phyloP scores from a whole-genome alignment of 352 stramenopile genomes.

The Peronospora destructor region DNA sequence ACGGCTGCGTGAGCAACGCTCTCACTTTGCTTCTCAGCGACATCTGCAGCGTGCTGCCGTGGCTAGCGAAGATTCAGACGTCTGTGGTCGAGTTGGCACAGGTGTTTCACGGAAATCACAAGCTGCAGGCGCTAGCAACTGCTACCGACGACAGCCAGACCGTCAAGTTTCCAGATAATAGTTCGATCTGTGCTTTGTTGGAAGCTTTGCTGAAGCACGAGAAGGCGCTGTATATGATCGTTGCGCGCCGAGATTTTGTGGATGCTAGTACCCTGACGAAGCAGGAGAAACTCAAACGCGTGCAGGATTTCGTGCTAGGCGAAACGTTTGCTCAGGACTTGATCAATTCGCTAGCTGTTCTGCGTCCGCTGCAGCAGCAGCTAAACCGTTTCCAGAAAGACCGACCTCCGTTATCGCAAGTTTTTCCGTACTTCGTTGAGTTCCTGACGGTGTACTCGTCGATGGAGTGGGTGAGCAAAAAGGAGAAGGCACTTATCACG shows the following conservation, averaged over 20 bases:
- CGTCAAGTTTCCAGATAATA: conserved; percentile 21
- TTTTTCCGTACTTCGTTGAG: conserved; percentile 44
- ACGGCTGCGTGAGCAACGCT: conserved; percentile 52
- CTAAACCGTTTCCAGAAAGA: conserved; percentile 41
- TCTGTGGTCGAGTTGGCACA: conserved; percentile 34
- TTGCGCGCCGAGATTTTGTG: conserved; percentile 56
- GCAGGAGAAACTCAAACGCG: conserved; percentile 39
- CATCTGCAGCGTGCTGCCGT: conserved; percentile 42
- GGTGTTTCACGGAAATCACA: conserved; percentile 42
- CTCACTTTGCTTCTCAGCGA: conserved; percentile 46
- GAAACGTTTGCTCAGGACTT: conserved; percentile 57
- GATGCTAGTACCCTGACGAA: conserved; percentile 33
- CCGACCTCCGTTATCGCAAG: conserved; percentile 41
- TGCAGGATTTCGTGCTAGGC: conserved; percentile 62
- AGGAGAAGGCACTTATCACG: conserved; percentile 63
- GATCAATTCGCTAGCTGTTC: conserved; percentile 44
- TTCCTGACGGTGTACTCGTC: conserved; percentile 40
- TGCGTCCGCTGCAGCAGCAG: conserved; percentile 52
- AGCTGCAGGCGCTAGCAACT: conserved; percentile 30
- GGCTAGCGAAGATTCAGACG: conserved; percentile 35
- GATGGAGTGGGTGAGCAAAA: conserved; percentile 64
- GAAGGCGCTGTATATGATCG: conserved; percentile 42
- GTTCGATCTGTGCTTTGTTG: conserved; percentile 32
- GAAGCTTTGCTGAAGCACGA: conserved; percentile 48
- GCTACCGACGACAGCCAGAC: conserved; percentile 11